Percentiles rank a stretch among this genome's conserved stretches.
Conservation (phyloP, 2,329 filamentous ascomycete species). For the Beauveria asiatica region DNA sequence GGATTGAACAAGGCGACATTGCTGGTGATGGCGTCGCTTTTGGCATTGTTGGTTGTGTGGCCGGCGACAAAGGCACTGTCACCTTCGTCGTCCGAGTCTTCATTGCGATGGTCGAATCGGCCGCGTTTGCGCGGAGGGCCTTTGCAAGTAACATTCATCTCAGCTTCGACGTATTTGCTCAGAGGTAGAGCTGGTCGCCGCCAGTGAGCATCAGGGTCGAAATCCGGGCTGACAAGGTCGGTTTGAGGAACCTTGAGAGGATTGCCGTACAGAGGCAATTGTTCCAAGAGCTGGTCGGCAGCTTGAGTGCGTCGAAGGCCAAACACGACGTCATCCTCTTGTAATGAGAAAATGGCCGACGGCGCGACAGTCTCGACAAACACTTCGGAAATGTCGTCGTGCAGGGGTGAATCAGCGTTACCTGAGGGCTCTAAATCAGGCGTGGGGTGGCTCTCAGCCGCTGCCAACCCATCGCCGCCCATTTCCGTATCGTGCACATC, state of each 20-base stretch:
- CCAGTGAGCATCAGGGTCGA: slow-evolving; percentile 63
- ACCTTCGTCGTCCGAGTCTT: slow-evolving; percentile 56
- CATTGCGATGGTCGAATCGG: slow-evolving; percentile 72
- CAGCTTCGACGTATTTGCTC: slow-evolving; percentile 78
- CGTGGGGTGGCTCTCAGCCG: slow-evolving; percentile 42
- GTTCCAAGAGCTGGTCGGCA: slow-evolving; percentile 67
- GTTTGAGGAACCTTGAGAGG: slow-evolving; percentile 50
- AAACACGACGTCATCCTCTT: slow-evolving; percentile 74
- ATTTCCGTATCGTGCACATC: slow-evolving; percentile 24
- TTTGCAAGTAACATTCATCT: slow-evolving; percentile 60
- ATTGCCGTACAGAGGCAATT: slow-evolving; percentile 71
- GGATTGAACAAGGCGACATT: slow-evolving; percentile 83
- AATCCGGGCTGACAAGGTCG: slow-evolving; percentile 48
- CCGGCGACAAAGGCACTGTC: slow-evolving; percentile 49
- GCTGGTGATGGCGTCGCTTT: slow-evolving; percentile 58
- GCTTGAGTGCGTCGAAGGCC: slow-evolving; percentile 64
- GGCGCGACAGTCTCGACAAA: slow-evolving; percentile 51
- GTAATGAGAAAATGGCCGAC: slow-evolving; percentile 74
- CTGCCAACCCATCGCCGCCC: slow-evolving; percentile 24
- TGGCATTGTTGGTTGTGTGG: slow-evolving; percentile 33
- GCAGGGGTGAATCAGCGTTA: slow-evolving; percentile 49
- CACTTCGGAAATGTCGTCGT: slow-evolving; percentile 30
- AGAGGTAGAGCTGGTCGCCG: slow-evolving; percentile 70
- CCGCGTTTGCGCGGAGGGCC: slow-evolving; percentile 67
- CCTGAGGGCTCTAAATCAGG: slow-evolving; percentile 60